phyloP scores from a whole-genome alignment of 305 asterid genomes.

The Solanum aculeatissimum region DNA sequence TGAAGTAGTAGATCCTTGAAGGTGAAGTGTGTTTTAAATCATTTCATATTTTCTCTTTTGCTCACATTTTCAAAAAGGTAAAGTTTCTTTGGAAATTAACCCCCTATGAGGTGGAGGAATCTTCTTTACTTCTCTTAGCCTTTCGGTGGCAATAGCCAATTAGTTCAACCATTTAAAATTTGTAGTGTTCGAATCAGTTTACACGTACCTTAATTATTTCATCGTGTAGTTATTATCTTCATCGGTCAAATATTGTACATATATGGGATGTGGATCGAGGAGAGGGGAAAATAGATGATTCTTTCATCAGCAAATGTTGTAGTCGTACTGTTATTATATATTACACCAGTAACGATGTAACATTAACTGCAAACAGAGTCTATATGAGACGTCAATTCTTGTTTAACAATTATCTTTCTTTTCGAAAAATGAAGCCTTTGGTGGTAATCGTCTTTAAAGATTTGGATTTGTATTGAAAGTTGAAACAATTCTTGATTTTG shows the following conservation, averaged over 20 bases:
- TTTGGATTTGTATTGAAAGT: too few species aligned
- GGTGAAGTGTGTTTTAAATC: background rate
- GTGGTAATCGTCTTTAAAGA: too few species aligned
- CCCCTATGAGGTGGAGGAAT: background rate
- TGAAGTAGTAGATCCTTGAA: background rate
- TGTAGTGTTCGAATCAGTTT: rapidly evolving
- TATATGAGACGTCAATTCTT: background rate
- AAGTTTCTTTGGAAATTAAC: background rate
- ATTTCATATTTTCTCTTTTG: background rate
- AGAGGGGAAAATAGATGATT: background rate
- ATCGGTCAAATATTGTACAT: background rate
- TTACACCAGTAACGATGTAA: background rate
- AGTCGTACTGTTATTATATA: background rate
- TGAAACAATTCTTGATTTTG: background rate
- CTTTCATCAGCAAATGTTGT: background rate
- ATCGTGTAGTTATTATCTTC: background rate
- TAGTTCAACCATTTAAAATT: slow-evolving; percentile 5
- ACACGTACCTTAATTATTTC: background rate
- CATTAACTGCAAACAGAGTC: rapidly evolving
- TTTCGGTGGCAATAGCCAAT: slow-evolving; percentile 38
- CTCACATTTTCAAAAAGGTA: background rate
- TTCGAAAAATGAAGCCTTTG: background rate
- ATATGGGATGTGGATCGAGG: background rate
- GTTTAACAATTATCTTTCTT: background rate
- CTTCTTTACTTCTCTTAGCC: slow-evolving; percentile 13